A percentile compares a stretch with the other conserved stretches of the same genome.
These are phyloP conservation scores for Phialophora tarda DNA, from an alignment of 2,329 filamentous ascomycete genomes.

Conservation along the genomic window DNA sequence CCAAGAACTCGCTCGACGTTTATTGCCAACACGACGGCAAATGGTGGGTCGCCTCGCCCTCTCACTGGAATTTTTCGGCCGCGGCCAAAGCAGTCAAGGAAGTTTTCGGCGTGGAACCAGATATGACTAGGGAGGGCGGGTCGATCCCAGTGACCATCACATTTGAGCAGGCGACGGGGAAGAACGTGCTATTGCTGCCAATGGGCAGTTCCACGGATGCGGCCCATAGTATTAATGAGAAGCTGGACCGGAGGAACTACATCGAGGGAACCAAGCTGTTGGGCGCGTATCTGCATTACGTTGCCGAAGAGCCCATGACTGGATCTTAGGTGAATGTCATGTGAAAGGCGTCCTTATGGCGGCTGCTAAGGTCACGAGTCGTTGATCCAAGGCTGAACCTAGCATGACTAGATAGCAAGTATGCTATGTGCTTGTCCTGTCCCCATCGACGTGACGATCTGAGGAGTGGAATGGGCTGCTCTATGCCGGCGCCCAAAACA, in stretches of 20 bases:
- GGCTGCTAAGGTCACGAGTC: too few species aligned
- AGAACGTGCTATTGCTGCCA: conserved; percentile 92
- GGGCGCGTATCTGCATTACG: conserved; percentile 94
- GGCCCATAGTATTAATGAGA: conserved; percentile 98
- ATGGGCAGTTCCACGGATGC: conserved; percentile 98
- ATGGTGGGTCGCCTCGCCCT: conserved; percentile 97
- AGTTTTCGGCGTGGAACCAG: conserved; percentile 90
- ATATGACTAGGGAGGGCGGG: conserved; percentile 94
- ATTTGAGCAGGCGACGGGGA: conserved; percentile 96
- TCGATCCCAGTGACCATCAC: conserved; percentile 96
- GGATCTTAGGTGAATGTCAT: background rate
- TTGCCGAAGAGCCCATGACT: conserved; percentile 79
- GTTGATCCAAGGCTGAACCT: too few species aligned
- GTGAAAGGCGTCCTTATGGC: background rate
- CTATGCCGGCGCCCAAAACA: too few species aligned
- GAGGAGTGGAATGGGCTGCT: too few species aligned
- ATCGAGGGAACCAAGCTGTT: conserved; percentile 97
- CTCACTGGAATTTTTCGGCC: conserved; percentile 98
- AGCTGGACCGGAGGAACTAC: conserved; percentile 95
- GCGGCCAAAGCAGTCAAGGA: conserved; percentile 95
- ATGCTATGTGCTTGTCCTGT: too few species aligned
- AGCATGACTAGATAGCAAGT: too few species aligned
- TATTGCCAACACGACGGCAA: conserved; percentile 88
- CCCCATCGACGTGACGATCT: too few species aligned
- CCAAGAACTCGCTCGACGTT: conserved; percentile 88